Percentiles rank a stretch among this genome's conserved stretches.
Conservation (phyloP, 805 yeast genomes). For the Candida germanica region DNA sequence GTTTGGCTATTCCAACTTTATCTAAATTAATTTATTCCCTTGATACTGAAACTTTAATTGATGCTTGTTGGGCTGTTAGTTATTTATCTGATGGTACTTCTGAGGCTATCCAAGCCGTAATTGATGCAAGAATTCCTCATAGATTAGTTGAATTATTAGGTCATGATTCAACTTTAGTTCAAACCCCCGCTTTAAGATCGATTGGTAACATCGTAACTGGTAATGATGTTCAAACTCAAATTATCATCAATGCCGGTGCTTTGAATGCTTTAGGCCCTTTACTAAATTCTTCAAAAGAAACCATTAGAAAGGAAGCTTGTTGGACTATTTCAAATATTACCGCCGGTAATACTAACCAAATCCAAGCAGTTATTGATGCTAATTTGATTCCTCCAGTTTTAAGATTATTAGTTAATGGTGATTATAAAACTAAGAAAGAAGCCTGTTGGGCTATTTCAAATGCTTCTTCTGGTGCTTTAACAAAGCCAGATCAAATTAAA, state of each 20-base stretch:
- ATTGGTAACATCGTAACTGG: conserved; percentile 98
- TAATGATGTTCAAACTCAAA: conserved; percentile 92
- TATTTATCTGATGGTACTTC: conserved; percentile 90
- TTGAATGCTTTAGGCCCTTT: conserved; percentile 79
- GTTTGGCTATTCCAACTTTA: conserved; percentile 84
- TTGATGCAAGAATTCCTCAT: conserved; percentile 92
- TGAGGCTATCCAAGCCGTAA: conserved; percentile 93
- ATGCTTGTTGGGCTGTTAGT: conserved; percentile 98
- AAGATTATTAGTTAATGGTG: conserved; percentile 74
- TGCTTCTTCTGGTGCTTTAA: conserved; percentile 93
- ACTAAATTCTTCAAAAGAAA: conserved; percentile 80
- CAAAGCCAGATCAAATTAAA: conserved; percentile 89
- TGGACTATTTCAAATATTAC: conserved; percentile 99
- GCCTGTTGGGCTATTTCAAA: conserved; percentile 99
- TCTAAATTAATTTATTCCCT: conserved; percentile 86
- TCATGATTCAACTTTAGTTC: conserved; percentile 81
- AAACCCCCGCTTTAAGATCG: conserved; percentile 96
- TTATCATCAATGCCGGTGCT: conserved; percentile 90
- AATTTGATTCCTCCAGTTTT: conserved; percentile 90
- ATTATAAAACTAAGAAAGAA: conserved; percentile 94
- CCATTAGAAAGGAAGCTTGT: conserved; percentile 95
- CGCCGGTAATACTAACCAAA: conserved; percentile 94
- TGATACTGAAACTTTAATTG: conserved; percentile 91
- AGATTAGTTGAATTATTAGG: conserved; percentile 87
- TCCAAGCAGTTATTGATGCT: conserved; percentile 94